Percentiles rank a stretch among this genome's conserved stretches.
These are phyloP conservation scores for Candolleomyces eurysporus DNA, from an alignment of 768 basidiomycete species.

Conservation along the genomic window DNA sequence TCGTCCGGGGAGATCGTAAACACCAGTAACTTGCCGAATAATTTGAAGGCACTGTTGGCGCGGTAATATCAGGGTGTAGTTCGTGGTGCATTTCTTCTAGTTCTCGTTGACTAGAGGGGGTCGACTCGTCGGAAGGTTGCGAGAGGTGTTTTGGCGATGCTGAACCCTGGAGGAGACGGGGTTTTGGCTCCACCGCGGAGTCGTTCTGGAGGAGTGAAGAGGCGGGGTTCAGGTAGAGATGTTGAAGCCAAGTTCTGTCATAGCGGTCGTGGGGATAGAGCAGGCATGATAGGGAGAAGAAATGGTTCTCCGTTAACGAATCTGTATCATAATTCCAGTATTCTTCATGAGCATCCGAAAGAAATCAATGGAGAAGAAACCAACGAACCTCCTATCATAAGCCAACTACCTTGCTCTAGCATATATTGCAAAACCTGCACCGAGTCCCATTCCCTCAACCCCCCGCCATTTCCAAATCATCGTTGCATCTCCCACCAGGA, in stretches of 20 bases:
- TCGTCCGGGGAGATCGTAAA: conserved; percentile 55
- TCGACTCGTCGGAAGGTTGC: conserved; percentile 67
- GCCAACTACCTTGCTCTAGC: too few relatives aligned
- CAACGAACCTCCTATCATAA: too few relatives aligned
- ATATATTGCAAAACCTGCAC: too few relatives aligned
- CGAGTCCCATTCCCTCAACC: too few relatives aligned
- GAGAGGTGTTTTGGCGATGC: conserved; percentile 56
- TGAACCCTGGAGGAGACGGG: conserved; percentile 50
- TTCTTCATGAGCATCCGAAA: too few relatives aligned
- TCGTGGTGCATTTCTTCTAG: conserved; percentile 43
- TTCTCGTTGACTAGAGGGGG: conserved; percentile 50
- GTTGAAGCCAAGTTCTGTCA: conserved; percentile 48
- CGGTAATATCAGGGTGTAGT: conserved; percentile 25
- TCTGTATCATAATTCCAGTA: too few relatives aligned
- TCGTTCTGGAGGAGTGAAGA: conserved; percentile 39
- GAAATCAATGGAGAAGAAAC: too few relatives aligned
- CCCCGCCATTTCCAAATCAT: too few relatives aligned
- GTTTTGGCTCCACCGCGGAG: conserved; percentile 1
- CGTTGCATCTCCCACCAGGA: conserved; percentile 40
- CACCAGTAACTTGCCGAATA: conserved; percentile 55
- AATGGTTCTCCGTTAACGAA: too few relatives aligned
- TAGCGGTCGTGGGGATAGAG: too few relatives aligned
- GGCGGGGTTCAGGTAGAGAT: conserved; percentile 57
- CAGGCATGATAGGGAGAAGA: too few relatives aligned
- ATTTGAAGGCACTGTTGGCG: conserved; percentile 20